Percentiles rank a stretch among this genome's conserved stretches.
These are phyloP conservation scores for Citrus medica DNA, from an alignment of 345 rosid genomes.

Conservation along the genomic window DNA sequence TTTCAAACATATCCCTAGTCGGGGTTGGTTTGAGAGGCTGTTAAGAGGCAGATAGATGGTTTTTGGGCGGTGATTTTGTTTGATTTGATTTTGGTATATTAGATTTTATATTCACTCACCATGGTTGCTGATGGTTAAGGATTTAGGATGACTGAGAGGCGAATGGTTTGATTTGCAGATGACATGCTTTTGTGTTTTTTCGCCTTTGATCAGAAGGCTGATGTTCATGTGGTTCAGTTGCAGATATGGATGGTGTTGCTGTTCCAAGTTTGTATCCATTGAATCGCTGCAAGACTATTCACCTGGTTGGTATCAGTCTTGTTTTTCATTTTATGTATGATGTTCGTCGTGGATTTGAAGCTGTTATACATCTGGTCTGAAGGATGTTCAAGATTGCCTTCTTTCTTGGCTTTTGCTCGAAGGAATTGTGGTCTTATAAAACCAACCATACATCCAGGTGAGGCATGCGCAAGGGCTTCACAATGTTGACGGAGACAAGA, in stretches of 20 bases:
- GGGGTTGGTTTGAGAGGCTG: neutral
- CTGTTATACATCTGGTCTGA: slow-evolving; percentile 41
- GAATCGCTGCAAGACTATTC: slow-evolving; percentile 93
- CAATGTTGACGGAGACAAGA: slow-evolving; percentile 96
- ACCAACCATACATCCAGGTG: slow-evolving; percentile 67
- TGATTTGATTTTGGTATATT: neutral
- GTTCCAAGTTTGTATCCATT: slow-evolving; percentile 75
- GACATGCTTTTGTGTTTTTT: neutral
- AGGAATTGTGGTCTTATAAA: slow-evolving; percentile 46
- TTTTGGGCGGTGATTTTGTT: neutral
- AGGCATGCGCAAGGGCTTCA: slow-evolving; percentile 98
- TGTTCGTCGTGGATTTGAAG: slow-evolving; percentile 31
- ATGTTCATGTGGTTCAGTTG: slow-evolving; percentile 22
- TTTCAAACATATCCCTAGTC: neutral
- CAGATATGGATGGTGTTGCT: slow-evolving; percentile 72
- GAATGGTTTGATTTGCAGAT: neutral
- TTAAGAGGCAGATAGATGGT: neutral
- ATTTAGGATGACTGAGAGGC: neutral
- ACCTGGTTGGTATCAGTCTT: slow-evolving; percentile 64
- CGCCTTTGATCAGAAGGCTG: neutral
- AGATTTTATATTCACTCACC: neutral
- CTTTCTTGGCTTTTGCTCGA: slow-evolving; percentile 47
- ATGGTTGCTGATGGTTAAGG: neutral
- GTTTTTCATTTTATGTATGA: slow-evolving; percentile 13
- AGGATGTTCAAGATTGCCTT: slow-evolving; percentile 41